Percentiles rank a stretch among this genome's conserved stretches.
phyloP scores from a whole-genome alignment of 805 yeast species.

The Blastobotrys mokoenaii region DNA sequence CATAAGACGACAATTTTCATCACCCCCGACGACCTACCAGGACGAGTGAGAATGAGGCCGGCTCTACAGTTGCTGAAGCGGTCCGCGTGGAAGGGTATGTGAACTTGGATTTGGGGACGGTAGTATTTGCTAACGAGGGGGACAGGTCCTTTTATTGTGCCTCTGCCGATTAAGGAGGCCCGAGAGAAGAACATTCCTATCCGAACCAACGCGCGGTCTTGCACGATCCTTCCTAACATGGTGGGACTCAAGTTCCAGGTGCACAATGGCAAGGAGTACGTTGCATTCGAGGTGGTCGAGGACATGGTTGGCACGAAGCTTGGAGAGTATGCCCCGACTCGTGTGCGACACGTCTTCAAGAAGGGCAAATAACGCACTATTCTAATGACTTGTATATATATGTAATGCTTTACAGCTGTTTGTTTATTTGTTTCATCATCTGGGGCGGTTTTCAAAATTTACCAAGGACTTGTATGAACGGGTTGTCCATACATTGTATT shows the following conservation, averaged over 20 bases:
- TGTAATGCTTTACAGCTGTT: background rate
- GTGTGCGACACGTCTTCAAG: conserved; percentile 76
- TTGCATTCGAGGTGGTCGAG: conserved; percentile 76
- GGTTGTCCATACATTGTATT: too few relatives aligned
- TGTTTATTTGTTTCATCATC: background rate
- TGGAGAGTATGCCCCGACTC: conserved; percentile 92
- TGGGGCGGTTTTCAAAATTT: too few relatives aligned
- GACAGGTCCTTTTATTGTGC: conserved; percentile 85
- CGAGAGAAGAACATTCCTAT: conserved; percentile 73
- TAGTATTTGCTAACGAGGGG: background rate
- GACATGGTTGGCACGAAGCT: conserved; percentile 95
- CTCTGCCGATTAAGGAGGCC: conserved; percentile 87
- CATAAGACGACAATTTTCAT: background rate
- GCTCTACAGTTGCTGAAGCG: conserved; percentile 29
- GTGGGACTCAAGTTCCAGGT: conserved; percentile 92
- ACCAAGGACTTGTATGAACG: too few relatives aligned
- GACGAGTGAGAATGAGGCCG: conserved; percentile 23
- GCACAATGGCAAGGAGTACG: conserved; percentile 93
- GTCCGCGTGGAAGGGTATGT: conserved; percentile 36
- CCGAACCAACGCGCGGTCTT: conserved; percentile 90
- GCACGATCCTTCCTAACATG: conserved; percentile 92
- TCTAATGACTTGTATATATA: background rate
- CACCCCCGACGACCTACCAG: background rate
- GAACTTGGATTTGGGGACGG: background rate
- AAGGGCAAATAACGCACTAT: conserved; percentile 18